Evolutionary conservation across 768 basidiomycete genomes (phyloP), one percentile per base, ranked within the genome.

Genomic region (Crassisporium funariophilum): DNA sequence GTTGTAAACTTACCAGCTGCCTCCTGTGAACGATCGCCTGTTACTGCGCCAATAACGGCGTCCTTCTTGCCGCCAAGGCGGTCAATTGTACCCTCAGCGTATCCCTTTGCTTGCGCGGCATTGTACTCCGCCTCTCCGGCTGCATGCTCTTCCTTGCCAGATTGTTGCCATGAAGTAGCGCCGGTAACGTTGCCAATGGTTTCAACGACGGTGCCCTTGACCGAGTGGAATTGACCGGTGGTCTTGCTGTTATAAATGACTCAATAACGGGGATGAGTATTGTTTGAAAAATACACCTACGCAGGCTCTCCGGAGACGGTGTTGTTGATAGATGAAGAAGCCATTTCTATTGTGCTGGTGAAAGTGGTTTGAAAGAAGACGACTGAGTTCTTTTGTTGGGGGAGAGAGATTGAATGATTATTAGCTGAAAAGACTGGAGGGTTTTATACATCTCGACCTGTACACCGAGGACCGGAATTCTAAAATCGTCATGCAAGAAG

Each of bases 81-180:
- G 50, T 81, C 77, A 0, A 42, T 44, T 1, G 70, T 66, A 4
- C 79, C 81, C 44, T 82, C 75, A 11, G 60, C 77, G 54, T 77
- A 80, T 2, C 69, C 74, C 53, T 78, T 66, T 13, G 74, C 72
- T 50, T 78, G 70, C 9, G 77, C 77, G 16, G 76, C 75, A 17
- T 74, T 72, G 62, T 68, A 68, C 59, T 78, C 76, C 12, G 69
- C 69, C 58, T 81, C 78, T 36, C 80, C 80, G 29, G 68, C 57
- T 2, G 70, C 72, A 53, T 81, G 81, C 59, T 81, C 78, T 49
- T 76, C 50, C 58, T 74, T 71, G n/a, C 81, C 81, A 4, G 72
- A 71, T 16, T 68, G 55, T 41, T 70, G 60, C 79, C 75, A 79
- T 3, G 73, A 63, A 2, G 56, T 56, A 5, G 72, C 62, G 10